Evolutionary conservation across 352 stramenopile species (phyloP), one percentile per base, ranked within the genome.

Genomic region (Pythium brassicae): DNA sequence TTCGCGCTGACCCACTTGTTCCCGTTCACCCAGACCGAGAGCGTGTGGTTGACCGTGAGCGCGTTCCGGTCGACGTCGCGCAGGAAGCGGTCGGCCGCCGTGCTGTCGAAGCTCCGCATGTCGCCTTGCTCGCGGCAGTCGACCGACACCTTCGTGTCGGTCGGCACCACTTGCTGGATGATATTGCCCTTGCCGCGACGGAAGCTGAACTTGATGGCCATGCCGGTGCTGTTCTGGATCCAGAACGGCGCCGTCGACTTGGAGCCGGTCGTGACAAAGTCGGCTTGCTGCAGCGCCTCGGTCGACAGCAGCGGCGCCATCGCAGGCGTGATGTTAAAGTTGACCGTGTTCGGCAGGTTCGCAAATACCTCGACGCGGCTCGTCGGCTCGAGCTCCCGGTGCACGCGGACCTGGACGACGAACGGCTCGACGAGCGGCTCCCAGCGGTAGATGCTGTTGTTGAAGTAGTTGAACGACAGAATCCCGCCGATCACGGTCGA

Each of bases 381-480:
- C 32, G 89, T 86, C 43, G 86, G 75, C 46, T 89, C 78, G 14
- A 94, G 53, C 22, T 71, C 71, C 4, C 81, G 78, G 61, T 88
- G 75, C 20, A 89, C 71, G 39, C 80, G 80, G 56, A 93, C 74
- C 60, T 95, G 83, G 12, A 83, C 64, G 20, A 88, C 70, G 48
- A 95, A 94, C 20, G 86, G 86, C 51, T 95, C 86, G 15, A 95
- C 69, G 3, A 95, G 64, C 22, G 86, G 86, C 58, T 95, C 86
- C 86, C 86, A 95, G 50, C 83, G 78, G 52, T 95, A 95, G 56
- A 95, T 95, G 51, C 86, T 93, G 65, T 95, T 95, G 71, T 95
- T 95, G 65, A 95, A 95, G 58, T 93, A 95, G 57, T 93, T 92
- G 56, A 92, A 79, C 26, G 84, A 76, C 49, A 95, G 37, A 19